A percentile compares a stretch with the other conserved stretches of the same genome.
Conservation (phyloP, 2,329 filamentous ascomycete species). For the Apiospora marii region DNA sequence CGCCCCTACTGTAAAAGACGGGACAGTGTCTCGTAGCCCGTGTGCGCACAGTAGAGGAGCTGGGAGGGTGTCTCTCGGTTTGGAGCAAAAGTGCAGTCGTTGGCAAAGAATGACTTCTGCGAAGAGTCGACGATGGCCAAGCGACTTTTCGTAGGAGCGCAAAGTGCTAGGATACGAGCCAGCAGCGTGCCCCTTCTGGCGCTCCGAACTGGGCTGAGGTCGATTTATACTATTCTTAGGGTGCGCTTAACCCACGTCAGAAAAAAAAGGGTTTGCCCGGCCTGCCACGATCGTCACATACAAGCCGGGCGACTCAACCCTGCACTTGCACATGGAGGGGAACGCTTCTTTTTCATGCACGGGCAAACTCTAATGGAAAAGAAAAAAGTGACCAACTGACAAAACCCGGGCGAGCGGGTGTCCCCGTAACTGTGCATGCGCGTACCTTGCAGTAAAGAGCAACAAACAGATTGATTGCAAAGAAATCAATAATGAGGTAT, state of each 20-base stretch:
- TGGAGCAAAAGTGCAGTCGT: neutral
- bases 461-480: neutral
- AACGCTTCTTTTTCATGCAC: neutral
- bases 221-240: slow-evolving; percentile 11
- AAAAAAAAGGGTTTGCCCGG: neutral
- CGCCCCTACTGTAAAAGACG: neutral
- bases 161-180: neutral
- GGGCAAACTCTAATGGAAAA: neutral
- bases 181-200: no score
- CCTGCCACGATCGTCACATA: slow-evolving; percentile 14
- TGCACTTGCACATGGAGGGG: slow-evolving; percentile 1
- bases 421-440: slow-evolving; percentile 13
- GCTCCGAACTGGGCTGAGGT: neutral
- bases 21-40: neutral
- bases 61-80: neutral
- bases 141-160: neutral
- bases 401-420: neutral
- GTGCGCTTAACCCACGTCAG: neutral
- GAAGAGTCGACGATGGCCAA: neutral
- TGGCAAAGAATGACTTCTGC: neutral
- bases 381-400: neutral
- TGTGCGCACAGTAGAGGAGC: neutral
- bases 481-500: neutral
- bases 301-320: slow-evolving; percentile 12
- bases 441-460: slow-evolving; percentile 8